Evolutionary conservation across 2,329 filamentous ascomycete genomes (phyloP).

Genomic region (Aureobasidium zeae): DNA sequence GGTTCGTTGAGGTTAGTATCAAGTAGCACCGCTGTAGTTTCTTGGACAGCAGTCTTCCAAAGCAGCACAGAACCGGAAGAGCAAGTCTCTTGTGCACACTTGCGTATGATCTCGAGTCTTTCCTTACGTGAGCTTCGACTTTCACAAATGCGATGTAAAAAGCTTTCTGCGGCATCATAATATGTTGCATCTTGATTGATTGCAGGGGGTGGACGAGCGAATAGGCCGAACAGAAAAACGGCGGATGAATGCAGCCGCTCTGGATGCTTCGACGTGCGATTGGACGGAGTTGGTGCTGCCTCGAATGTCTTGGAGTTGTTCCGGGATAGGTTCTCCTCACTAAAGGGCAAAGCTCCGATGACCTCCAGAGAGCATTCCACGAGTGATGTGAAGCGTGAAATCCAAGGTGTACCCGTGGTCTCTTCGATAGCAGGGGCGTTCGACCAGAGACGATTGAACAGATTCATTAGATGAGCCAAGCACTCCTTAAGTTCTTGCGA

Average conservation of each 20-base stretch:
- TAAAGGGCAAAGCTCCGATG: slow-evolving; percentile 43
- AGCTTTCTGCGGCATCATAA: neutral
- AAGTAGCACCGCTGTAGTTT: neutral
- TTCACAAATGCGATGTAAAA: slow-evolving; percentile 13
- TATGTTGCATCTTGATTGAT: slow-evolving; percentile 4
- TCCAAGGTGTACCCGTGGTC: slow-evolving; percentile 31
- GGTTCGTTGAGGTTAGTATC: slow-evolving; percentile 2
- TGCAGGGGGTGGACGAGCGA: slow-evolving; percentile 29
- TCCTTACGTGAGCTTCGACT: slow-evolving; percentile 15
- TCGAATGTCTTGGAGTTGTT: slow-evolving; percentile 53
- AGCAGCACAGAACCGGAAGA: neutral
- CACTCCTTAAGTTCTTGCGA: slow-evolving; percentile 75
- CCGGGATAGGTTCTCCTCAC: slow-evolving; percentile 40
- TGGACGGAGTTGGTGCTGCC: slow-evolving; percentile 57
- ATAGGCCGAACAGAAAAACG: slow-evolving; percentile 54
- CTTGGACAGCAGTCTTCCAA: slow-evolving; percentile 8
- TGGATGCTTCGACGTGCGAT: slow-evolving; percentile 45
- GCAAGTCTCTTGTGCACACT: slow-evolving; percentile 11
- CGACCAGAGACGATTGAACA: slow-evolving; percentile 63
- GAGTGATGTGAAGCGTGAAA: slow-evolving; percentile 43
- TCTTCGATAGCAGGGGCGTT: slow-evolving; percentile 37
- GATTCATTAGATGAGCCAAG: slow-evolving; percentile 59
- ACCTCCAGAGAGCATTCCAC: slow-evolving; percentile 39
- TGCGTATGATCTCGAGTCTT: slow-evolving; percentile 17
- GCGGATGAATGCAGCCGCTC: slow-evolving; percentile 51